A percentile compares a stretch with the other conserved stretches of the same genome.
Conservation (phyloP, 192 early-diverging fungal species). For the Mortierella alpina region DNA sequence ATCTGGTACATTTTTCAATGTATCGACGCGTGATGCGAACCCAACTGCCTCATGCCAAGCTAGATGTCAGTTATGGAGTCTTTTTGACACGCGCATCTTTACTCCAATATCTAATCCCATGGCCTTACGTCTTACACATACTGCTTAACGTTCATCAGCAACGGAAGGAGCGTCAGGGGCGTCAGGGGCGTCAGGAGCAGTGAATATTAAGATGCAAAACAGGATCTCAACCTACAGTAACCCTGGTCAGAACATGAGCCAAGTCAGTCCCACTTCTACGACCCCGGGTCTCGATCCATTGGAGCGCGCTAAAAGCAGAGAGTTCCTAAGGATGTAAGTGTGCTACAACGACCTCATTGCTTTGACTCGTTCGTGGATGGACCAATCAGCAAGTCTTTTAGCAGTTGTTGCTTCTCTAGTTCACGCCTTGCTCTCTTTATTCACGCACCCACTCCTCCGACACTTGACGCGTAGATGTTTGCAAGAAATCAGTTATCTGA, state of each 20-base stretch:
- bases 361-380: not conserved
- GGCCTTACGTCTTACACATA: no score
- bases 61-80: no score
- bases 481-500: slow-evolving; percentile 70
- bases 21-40: no score
- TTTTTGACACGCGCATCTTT: no score
- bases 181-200: not conserved
- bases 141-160: not conserved
- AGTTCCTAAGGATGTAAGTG: slow-evolving; percentile 79
- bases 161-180: not conserved
- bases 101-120: no score
- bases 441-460: slow-evolving; percentile 1
- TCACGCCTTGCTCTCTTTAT: no score
- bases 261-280: slow-evolving; percentile 47
- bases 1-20: no score
- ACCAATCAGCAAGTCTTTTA: no score
- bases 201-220: slow-evolving; percentile 26
- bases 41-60: no score
- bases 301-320: slow-evolving; percentile 71
- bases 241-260: slow-evolving; percentile 42
- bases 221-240: slow-evolving; percentile 45
- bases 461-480: slow-evolving; percentile 54
- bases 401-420: no score
- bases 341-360: not conserved
- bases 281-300: slow-evolving; percentile 59